These are phyloP conservation scores for Magnusiomyces fungicola DNA, from an alignment of 1,139 yeast species.

Conservation along the genomic window DNA sequence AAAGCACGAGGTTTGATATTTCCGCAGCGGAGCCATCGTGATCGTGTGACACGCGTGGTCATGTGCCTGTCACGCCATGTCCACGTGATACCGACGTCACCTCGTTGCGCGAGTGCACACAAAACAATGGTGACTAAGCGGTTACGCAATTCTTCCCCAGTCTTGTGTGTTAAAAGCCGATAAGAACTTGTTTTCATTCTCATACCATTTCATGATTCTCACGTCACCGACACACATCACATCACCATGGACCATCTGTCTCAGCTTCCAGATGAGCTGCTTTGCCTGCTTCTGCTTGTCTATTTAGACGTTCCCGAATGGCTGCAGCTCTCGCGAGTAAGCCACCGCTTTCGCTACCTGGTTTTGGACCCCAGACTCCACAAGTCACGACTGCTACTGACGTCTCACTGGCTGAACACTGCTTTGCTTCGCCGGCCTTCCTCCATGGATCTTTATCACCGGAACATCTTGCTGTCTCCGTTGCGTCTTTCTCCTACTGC, in stretches of 20 bases:
- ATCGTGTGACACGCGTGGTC: too few relatives aligned
- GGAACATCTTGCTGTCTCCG: constrained; percentile 24
- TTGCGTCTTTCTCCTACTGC: constrained; percentile 24
- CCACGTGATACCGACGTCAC: too few relatives aligned
- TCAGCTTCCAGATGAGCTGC: constrained; percentile 3
- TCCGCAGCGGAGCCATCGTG: too few relatives aligned
- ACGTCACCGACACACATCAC: too few relatives aligned
- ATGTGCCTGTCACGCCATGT: too few relatives aligned
- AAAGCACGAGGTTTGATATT: too few relatives aligned
- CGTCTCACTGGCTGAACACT: constrained; percentile 1
- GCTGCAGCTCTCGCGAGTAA: constrained; percentile 1
- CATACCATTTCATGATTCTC: too few relatives aligned
- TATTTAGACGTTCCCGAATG: constrained; percentile 5
- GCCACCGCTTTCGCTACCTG: constrained; percentile 1
- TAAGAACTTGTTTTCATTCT: too few relatives aligned
- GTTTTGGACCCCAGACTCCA: constrained; percentile 1
- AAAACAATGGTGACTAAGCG: too few relatives aligned
- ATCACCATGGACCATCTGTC: constrained; percentile 4
- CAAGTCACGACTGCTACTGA: constrained; percentile 1
- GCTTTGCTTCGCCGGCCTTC: constrained; percentile 20
- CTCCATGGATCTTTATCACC: constrained; percentile 21
- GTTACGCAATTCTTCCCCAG: too few relatives aligned
- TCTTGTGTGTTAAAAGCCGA: too few relatives aligned
- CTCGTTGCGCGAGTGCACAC: too few relatives aligned
- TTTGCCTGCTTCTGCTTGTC: not conserved